A percentile compares a stretch with the other conserved stretches of the same genome.
These are phyloP conservation scores for Yarrowia sp. DNA, from an alignment of 805 yeast genomes.

Conservation along the genomic window DNA sequence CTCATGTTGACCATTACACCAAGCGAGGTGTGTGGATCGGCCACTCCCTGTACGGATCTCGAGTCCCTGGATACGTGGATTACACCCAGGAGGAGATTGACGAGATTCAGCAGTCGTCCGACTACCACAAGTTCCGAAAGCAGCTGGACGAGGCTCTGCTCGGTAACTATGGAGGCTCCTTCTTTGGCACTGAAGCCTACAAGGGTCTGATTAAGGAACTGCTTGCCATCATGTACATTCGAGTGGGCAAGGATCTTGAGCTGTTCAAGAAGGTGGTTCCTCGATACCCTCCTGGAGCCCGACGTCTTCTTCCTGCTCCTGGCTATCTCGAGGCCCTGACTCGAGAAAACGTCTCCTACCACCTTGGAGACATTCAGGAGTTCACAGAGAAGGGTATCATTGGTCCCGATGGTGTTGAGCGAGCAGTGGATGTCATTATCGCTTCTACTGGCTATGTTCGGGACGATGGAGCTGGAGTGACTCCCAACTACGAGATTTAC, in stretches of 20 bases:
- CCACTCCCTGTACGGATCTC: constrained; percentile 42
- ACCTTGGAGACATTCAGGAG: constrained; percentile 39
- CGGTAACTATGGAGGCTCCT: constrained; percentile 38
- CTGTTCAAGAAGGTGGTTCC: constrained; percentile 42
- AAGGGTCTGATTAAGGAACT: constrained; percentile 40
- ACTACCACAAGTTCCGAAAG: constrained; percentile 44
- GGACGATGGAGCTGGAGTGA: constrained; percentile 34
- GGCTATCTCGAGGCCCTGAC: constrained; percentile 41
- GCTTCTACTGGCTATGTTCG: constrained; percentile 40
- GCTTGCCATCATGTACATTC: constrained; percentile 39
- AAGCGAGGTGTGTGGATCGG: constrained; percentile 36
- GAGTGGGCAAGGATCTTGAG: constrained; percentile 41
- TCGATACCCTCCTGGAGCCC: constrained; percentile 41
- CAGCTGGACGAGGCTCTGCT: constrained; percentile 42
- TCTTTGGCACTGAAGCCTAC: constrained; percentile 38
- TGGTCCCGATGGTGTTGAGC: constrained; percentile 40
- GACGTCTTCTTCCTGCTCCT: constrained; percentile 42
- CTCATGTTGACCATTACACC: constrained; percentile 32
- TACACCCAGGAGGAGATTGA: constrained; percentile 42
- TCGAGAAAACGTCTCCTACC: constrained; percentile 41
- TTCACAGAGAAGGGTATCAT: constrained; percentile 43
- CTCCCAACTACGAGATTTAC: constrained; percentile 36
- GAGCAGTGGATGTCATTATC: constrained; percentile 38
- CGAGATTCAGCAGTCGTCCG: constrained; percentile 40
- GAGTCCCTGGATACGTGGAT: constrained; percentile 41